Base-by-base conservation (phyloP, 2,329 filamentous ascomycete genomes). In the Samsoniella hepiali region DNA sequence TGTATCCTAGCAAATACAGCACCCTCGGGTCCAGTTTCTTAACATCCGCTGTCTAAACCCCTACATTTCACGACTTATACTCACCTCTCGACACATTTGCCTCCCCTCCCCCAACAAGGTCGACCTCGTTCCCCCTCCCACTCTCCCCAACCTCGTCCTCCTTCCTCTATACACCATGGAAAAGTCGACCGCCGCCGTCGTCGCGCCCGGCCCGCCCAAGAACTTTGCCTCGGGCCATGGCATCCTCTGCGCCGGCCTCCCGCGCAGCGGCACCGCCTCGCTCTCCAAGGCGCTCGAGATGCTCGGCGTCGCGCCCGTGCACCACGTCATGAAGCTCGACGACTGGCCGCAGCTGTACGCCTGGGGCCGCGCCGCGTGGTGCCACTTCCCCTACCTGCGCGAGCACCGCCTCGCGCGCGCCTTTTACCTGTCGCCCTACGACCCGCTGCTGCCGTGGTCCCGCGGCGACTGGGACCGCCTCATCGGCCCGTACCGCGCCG, bases 401-500 rank as follows among this genome's bases (percentile, higher is more conserved):
- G 45, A 58, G 55, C 22, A 22, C 55, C 62, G 62, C n/a, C 32
- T 63, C 47, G 54, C 58, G 38, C 53, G 61, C 7, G 44, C 62
- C 47, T 63, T 63, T 32, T 63, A 63, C 62, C 34, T 63, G 15
- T 45, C 36, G 13, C 34, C 29, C 7, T 58, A 58, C 47, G 62
- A 63, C 49, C 62, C 62, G 32, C n/a, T 63, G 29, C 47, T 58
- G 47, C 62, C 62, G 22, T 63, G 54, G 55, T 53, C 54, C 15
- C 62, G 62, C 55, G 62, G 54, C 36, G 55, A 63, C 55, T 63
- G 62, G 62, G 62, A 63, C 47, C 54, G 62, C 11, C 62, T 63
- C 55, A 54, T 63, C 54, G 62, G 62, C 2, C 55, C 38, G 6
- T 58, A 58, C 62, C 54, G 55, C 45, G 55, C 55, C 38, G 55